A percentile compares a stretch with the other conserved stretches of the same genome.
Evolutionary conservation across 2,329 filamentous ascomycete genomes (phyloP).

Genomic region (Celoporthe dispersa): DNA sequence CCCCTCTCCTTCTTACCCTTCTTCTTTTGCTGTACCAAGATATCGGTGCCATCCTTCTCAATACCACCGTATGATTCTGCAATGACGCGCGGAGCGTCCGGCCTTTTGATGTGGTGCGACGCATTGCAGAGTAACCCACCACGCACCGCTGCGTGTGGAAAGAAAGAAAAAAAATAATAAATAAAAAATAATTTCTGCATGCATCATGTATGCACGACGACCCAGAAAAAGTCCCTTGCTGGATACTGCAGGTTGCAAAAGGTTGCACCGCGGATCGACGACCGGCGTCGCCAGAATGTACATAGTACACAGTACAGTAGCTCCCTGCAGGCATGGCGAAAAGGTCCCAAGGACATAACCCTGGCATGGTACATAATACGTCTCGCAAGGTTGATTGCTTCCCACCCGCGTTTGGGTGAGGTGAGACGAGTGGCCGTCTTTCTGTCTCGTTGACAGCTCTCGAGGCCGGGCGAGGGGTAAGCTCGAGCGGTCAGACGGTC

Average conservation of each 20-base stretch:
- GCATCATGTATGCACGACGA: not conserved
- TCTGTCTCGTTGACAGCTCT: not conserved
- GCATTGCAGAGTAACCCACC: not conserved
- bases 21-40: slow-evolving; percentile 1
- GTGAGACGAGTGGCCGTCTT: slow-evolving; percentile 12
- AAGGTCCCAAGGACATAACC: not conserved
- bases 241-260: not conserved
- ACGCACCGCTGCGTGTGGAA: not conserved
- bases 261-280: not conserved
- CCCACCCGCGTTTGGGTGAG: not conserved
- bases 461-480: not conserved
- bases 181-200: not conserved
- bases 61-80: slow-evolving; percentile 1
- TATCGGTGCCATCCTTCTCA: not conserved
- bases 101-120: not conserved
- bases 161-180: not conserved
- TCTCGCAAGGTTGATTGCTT: not conserved
- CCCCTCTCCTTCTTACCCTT: not conserved
- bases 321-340: not conserved
- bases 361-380: not conserved
- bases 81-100: not conserved
- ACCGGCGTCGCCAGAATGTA: not conserved
- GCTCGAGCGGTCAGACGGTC: not conserved
- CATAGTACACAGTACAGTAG: not conserved
- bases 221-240: not conserved